phyloP scores from a whole-genome alignment of 73 alveolate species.

The Durusdinium trenchii region DNA sequence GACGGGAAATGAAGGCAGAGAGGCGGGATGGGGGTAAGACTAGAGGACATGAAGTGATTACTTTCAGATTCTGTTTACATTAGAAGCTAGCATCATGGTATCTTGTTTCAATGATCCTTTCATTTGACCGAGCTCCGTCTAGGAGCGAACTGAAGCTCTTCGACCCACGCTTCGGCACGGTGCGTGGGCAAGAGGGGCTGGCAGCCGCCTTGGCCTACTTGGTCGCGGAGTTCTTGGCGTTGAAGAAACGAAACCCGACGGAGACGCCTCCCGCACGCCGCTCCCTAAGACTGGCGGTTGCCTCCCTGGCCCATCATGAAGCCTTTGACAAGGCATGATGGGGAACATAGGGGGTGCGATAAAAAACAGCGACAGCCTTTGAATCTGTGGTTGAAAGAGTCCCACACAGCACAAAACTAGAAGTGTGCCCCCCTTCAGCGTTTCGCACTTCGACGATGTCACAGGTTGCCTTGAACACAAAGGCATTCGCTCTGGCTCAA shows the following conservation, averaged over 20 bases:
- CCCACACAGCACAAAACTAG: neutral
- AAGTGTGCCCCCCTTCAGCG: neutral
- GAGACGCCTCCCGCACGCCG: neutral
- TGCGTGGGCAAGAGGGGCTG: neutral
- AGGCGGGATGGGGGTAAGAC: too few relatives aligned
- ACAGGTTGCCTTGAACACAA: too few relatives aligned
- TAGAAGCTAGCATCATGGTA: too few relatives aligned
- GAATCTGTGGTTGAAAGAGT: neutral
- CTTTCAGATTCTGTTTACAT: too few relatives aligned
- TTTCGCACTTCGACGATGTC: too few relatives aligned
- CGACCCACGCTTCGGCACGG: constrained; percentile 28
- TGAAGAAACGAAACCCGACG: neutral
- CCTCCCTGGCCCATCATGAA: neutral
- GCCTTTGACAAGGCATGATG: constrained; percentile 8
- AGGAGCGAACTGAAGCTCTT: constrained; percentile 29
- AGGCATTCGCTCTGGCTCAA: too few relatives aligned
- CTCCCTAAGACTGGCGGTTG: constrained; percentile 37
- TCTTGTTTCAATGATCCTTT: too few relatives aligned
- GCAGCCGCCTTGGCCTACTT: constrained; percentile 20
- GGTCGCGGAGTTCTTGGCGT: constrained; percentile 28
- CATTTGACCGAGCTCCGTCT: too few relatives aligned
- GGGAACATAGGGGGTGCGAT: too few relatives aligned
- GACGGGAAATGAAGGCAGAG: too few relatives aligned
- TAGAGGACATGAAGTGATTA: too few relatives aligned
- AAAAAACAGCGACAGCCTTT: too few relatives aligned